Conservation (phyloP, 345 rosid genomes). For the Euphorbia lathyris region DNA sequence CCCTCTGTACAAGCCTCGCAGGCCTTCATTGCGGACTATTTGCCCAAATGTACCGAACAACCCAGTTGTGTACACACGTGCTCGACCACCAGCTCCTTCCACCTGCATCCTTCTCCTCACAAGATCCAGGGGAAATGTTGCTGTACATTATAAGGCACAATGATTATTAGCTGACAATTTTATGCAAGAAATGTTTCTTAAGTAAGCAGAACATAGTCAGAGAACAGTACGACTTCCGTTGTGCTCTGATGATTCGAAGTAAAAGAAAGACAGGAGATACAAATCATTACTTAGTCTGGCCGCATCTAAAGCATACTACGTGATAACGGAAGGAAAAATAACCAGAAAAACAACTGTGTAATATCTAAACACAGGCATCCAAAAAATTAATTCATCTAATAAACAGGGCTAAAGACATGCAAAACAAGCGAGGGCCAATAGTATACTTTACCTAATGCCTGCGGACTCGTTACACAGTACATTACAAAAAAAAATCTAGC, state of each 20-base stretch:
- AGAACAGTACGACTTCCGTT: neutral
- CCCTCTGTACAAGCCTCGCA: conserved; percentile 77
- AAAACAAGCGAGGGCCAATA: neutral
- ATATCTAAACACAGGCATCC: no score
- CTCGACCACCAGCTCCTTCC: conserved; percentile 85
- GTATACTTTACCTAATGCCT: neutral
- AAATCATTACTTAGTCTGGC: neutral
- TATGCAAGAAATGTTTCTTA: neutral
- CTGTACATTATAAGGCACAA: conserved; percentile 35
- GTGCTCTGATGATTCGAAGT: no score
- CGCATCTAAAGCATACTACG: neutral
- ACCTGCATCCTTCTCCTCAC: conserved; percentile 91
- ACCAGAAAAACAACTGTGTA: neutral
- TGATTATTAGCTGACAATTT: neutral
- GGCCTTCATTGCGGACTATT: conserved; percentile 63
- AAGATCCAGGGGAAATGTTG: conserved; percentile 87
- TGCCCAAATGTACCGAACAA: conserved; percentile 65
- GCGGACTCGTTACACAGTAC: neutral
- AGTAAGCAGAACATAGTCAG: neutral
- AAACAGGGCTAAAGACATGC: neutral
- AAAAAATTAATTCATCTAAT: neutral
- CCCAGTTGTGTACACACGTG: conserved; percentile 66
- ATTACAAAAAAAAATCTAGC: neutral
- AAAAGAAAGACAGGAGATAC: no score
- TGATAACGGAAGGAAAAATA: neutral